phyloP scores from a whole-genome alignment of 148 eudicot genomes.

The Drosera capensis region DNA sequence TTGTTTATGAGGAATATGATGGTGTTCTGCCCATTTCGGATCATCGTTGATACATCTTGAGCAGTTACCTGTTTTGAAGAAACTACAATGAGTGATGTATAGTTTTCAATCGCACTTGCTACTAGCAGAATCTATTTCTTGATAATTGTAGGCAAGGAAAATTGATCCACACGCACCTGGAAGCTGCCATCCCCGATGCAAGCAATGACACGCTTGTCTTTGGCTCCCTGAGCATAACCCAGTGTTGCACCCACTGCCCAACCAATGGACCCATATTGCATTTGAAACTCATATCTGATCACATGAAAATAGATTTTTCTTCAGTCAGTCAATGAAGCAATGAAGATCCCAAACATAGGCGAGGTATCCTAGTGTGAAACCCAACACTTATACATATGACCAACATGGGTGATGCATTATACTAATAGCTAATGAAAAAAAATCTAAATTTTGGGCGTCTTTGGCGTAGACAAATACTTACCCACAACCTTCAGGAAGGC shows the following conservation, averaged over 20 bases:
- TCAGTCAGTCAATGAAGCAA: too few relatives aligned
- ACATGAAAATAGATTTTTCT: background rate
- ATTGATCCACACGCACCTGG: background rate
- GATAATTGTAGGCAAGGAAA: too few relatives aligned
- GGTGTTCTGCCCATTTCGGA: slow-evolving; percentile 6
- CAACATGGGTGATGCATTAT: too few relatives aligned
- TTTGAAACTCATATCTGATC: background rate
- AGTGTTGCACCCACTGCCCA: background rate
- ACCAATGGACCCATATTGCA: background rate
- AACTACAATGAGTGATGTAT: too few relatives aligned
- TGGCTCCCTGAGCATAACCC: background rate
- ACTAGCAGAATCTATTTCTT: too few relatives aligned
- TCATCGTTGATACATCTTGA: slow-evolving; percentile 6
- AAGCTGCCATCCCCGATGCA: background rate
- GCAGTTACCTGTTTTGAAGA: slow-evolving; percentile 6
- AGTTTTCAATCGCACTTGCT: too few relatives aligned
- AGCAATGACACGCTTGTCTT: background rate
- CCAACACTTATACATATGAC: too few relatives aligned
- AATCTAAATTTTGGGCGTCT: too few relatives aligned
- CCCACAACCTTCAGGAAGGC: background rate
- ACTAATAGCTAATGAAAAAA: too few relatives aligned
- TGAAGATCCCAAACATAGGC: too few relatives aligned
- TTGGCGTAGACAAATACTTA: background rate
- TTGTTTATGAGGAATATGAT: slow-evolving; percentile 9
- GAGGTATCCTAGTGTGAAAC: too few relatives aligned